Evolutionary conservation across 306 rosid species (phyloP), one percentile per base, ranked within the genome.

Genomic region (Geum urbanum): DNA sequence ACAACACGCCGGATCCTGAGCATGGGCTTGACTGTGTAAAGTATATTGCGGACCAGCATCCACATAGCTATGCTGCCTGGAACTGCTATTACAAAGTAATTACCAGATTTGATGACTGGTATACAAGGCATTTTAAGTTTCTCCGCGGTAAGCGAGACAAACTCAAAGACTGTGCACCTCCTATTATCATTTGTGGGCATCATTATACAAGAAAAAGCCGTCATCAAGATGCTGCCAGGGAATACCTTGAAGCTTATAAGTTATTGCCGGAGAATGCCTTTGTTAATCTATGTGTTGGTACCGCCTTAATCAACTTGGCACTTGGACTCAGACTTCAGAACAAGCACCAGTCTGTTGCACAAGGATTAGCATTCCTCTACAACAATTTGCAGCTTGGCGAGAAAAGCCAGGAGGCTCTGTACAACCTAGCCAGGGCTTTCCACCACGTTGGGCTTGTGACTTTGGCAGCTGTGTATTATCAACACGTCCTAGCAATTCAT

Each of bases 61-160:
- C 96, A 15, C 82, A 88, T 79, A 88, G 94, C 80, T 57, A 77
- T 71, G 90, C 96, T 40, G 90, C 96, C 79, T 94, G 96, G 98
- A 94, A 94, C 76, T 94, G 97, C 87, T 92, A 92, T 77, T 85
- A 88, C 88, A 90, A 87, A 88, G 98, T 94, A 70, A 87, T 84
- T 69, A 87, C 63, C 63, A 92, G 96, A 78, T 80, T 90, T 81
- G 95, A 87, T 80, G 87, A 82, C 75, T 91, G 94, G 22, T 89
- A 88, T 77, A 73, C 96, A 3, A 87, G 88, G 72, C 90, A 90
- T 70, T 75, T 47, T 79, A 92, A 92, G 79, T 83, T 92, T 82
- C 24, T 88, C 39, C 95, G 84, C 41, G 24, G 32, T 44, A 92
- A 79, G 84, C 84, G 83, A 77, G 86, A 78, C 66, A 88, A 92